These are phyloP conservation scores for Begonia fuchsioides DNA, from an alignment of 306 rosid species.

Conservation along the genomic window DNA sequence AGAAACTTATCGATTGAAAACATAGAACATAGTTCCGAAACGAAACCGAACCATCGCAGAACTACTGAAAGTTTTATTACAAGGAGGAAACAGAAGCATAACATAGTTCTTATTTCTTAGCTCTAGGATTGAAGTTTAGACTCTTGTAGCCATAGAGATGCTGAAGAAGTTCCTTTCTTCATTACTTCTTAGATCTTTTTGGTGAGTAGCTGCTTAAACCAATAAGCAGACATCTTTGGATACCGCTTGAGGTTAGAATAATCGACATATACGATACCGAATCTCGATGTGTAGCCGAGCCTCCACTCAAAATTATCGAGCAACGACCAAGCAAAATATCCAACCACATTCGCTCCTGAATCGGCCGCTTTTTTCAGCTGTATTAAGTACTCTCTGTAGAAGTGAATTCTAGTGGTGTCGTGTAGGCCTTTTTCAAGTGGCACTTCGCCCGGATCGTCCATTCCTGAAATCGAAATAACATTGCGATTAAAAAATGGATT, in stretches of 20 bases:
- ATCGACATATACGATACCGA: conserved; percentile 82
- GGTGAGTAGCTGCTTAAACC: conserved; percentile 57
- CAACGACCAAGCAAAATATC: conserved; percentile 86
- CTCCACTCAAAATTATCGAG: conserved; percentile 94
- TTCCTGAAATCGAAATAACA: conserved; percentile 28
- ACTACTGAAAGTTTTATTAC: background rate
- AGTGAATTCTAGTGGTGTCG: conserved; percentile 65
- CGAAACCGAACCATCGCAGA: no score
- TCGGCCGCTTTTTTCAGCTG: conserved; percentile 67
- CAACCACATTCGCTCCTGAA: conserved; percentile 64
- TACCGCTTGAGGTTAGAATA: conserved; percentile 59
- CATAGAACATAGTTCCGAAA: no score
- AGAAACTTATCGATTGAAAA: no score
- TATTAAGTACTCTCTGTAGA: conserved; percentile 42
- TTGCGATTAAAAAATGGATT: no score
- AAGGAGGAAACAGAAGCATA: background rate
- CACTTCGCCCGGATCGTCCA: conserved; percentile 67
- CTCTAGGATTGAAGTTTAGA: background rate
- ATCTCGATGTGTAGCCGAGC: conserved; percentile 81
- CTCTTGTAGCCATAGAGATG: background rate
- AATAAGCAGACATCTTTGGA: conserved; percentile 86
- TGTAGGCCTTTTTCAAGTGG: conserved; percentile 42
- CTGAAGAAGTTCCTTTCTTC: conserved; percentile 1
- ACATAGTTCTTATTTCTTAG: background rate
- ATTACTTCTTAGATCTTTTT: conserved; percentile 36